Conservation (phyloP, 257 asterid genomes). For the Vinca minor region DNA sequence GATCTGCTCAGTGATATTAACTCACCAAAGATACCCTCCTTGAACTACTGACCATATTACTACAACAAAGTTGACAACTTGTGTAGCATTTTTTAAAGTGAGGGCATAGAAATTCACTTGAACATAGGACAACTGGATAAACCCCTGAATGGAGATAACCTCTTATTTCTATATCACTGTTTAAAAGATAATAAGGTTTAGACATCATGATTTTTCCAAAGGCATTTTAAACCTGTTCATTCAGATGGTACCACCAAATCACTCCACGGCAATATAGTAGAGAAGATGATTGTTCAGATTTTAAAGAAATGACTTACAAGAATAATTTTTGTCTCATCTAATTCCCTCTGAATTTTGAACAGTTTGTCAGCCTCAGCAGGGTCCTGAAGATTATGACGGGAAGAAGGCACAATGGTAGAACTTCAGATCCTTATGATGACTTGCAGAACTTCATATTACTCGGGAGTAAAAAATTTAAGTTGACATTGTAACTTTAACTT, state of each 20-base stretch:
- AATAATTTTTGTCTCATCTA: conserved; percentile 93
- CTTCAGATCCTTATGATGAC: neutral
- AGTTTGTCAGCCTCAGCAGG: conserved; percentile 98
- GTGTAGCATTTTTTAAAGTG: too few species aligned
- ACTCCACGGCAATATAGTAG: neutral
- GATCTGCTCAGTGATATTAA: too few species aligned
- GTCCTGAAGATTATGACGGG: conserved; percentile 38
- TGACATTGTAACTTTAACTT: neutral
- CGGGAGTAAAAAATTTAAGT: too few species aligned
- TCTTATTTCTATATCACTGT: too few species aligned
- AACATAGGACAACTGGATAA: too few species aligned
- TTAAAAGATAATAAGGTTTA: too few species aligned
- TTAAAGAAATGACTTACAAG: conserved; percentile 46
- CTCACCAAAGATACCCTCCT: too few species aligned
- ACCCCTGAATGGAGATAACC: too few species aligned
- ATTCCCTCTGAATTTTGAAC: conserved; percentile 78
- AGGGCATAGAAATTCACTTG: too few species aligned
- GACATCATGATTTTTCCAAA: too few species aligned
- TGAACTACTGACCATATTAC: too few species aligned
- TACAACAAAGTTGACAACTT: too few species aligned
- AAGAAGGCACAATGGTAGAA: conserved; percentile 1
- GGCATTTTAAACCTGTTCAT: neutral
- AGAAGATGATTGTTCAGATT: neutral
- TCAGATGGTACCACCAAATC: neutral
- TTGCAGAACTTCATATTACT: neutral